Percentiles rank a stretch among this genome's conserved stretches.
These are phyloP conservation scores for Candolleomyces aberdarensis DNA, from an alignment of 768 basidiomycete genomes.

Conservation along the genomic window DNA sequence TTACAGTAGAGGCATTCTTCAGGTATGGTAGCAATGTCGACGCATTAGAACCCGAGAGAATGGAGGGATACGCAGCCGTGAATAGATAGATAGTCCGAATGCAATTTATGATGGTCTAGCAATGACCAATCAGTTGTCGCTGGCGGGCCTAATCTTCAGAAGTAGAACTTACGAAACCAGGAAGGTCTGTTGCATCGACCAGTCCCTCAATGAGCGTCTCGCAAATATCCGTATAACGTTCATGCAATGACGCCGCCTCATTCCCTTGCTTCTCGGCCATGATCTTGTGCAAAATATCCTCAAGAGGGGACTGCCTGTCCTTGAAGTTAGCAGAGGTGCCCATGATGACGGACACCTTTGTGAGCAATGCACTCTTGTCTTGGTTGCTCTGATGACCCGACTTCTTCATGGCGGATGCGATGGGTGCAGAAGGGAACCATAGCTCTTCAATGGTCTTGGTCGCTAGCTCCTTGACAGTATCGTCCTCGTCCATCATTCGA, in stretches of 20 bases:
- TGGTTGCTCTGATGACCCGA: slow-evolving; percentile 25
- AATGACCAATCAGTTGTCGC: neutral
- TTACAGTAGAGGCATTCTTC: slow-evolving; percentile 74
- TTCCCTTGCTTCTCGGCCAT: slow-evolving; percentile 66
- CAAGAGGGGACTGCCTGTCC: slow-evolving; percentile 80
- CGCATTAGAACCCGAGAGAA: slow-evolving; percentile 83
- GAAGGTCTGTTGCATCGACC: slow-evolving; percentile 80
- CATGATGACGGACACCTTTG: slow-evolving; percentile 82
- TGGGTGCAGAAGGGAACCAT: slow-evolving; percentile 61
- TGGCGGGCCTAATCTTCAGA: neutral
- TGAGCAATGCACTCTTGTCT: slow-evolving; percentile 54
- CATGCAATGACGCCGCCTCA: slow-evolving; percentile 53
- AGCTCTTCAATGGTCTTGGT: slow-evolving; percentile 87
- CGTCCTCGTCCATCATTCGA: slow-evolving; percentile 90
- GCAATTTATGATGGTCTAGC: slow-evolving; percentile 77
- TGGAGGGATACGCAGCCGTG: slow-evolving; percentile 74
- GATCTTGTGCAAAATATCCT: slow-evolving; percentile 82
- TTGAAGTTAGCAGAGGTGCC: slow-evolving; percentile 78
- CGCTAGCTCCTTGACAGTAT: slow-evolving; percentile 91
- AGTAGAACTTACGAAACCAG: slow-evolving; percentile 61
- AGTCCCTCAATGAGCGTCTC: slow-evolving; percentile 84
- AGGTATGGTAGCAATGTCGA: slow-evolving; percentile 87
- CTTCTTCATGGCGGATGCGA: slow-evolving; percentile 36
- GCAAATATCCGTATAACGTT: slow-evolving; percentile 77
- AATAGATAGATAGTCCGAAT: slow-evolving; percentile 84